Evolutionary conservation across 768 basidiomycete genomes (phyloP), one percentile per base, ranked within the genome.

Genomic region (Hygrocybe coccinea): DNA sequence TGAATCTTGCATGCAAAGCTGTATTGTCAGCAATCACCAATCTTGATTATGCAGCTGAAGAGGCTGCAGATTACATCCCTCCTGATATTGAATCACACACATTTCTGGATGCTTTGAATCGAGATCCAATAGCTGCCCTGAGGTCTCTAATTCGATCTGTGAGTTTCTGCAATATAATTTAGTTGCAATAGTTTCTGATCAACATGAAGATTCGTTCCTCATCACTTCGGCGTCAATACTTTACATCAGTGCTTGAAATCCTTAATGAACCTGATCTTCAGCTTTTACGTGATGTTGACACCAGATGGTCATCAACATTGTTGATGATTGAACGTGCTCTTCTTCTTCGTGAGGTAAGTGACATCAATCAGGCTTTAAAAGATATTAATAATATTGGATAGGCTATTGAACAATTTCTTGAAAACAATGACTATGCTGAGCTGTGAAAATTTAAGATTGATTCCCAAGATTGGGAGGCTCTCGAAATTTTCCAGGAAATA

Each of bases 1-100:
- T 71, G 14, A 71, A 71, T 39, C 58, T 71, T 11, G 69, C 68
- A 24, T 68, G 69, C 55, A 62, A 71, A 43, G 66, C 68, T 19
- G 57, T 71, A 14, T 22, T 73, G 17, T 45, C 46, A 7, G 65
- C 63, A 1, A 62, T 71, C 36, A 61, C 69, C 3, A 38, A 62
- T 46, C 50, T 61, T 37, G 50, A 64, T 14, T 53, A 58, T 44
- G 56, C 45, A 25, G 52, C 21, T n/a, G 35, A 44, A 6, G 50
- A 56, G 6, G 56, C 54, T 4, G 38, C 9, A 6, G 49, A 56
- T 25, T 50, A 52, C 39, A 48, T 36, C 29, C 54, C 37, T 34
- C 8, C 15, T 44, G 50, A 61, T 11, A 38, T 46, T 7, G 29
- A 29, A 29, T 29, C 29, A 29, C 29, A 4, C 3, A 29, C 29